A percentile compares a stretch with the other conserved stretches of the same genome.
These are phyloP conservation scores for Schizopora paradoxa DNA, from an alignment of 1,284 basidiomycete species.

Conservation along the genomic window DNA sequence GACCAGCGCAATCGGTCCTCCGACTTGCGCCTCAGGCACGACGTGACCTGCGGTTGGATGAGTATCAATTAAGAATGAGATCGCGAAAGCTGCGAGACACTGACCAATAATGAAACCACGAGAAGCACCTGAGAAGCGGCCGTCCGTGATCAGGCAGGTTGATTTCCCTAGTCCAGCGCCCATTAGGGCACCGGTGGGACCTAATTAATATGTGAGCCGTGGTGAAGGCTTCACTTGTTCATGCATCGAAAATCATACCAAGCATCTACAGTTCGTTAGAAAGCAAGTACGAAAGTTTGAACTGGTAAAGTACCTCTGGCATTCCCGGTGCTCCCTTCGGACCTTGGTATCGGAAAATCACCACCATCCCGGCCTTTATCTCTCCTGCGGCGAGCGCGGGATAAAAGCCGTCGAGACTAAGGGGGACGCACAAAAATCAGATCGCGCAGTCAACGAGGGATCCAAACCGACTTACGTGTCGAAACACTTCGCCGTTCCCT, in stretches of 20 bases:
- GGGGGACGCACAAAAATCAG: neutral
- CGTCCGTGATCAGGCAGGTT: slow-evolving; percentile 93
- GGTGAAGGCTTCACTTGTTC: neutral
- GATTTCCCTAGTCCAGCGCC: slow-evolving; percentile 89
- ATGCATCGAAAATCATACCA: slow-evolving; percentile 30
- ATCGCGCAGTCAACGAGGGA: neutral
- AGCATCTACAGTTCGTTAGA: slow-evolving; percentile 37
- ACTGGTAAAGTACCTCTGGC: slow-evolving; percentile 64
- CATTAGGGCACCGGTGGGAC: slow-evolving; percentile 86
- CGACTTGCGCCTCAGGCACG: slow-evolving; percentile 87
- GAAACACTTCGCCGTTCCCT: slow-evolving; percentile 75
- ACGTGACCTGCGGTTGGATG: slow-evolving; percentile 63
- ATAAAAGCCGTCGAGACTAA: slow-evolving; percentile 78
- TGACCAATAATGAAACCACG: slow-evolving; percentile 60
- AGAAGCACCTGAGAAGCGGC: slow-evolving; percentile 86
- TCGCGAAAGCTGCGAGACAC: slow-evolving; percentile 10
- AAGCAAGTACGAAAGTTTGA: neutral
- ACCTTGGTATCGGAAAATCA: slow-evolving; percentile 93
- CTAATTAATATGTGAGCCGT: slow-evolving; percentile 26
- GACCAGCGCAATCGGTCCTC: slow-evolving; percentile 93
- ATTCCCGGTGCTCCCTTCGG: slow-evolving; percentile 96
- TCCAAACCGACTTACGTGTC: slow-evolving; percentile 45
- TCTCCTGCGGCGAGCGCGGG: slow-evolving; percentile 77
- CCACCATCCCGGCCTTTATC: slow-evolving; percentile 80
- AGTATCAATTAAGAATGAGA: neutral